Percentiles rank a stretch among this genome's conserved stretches.
Evolutionary conservation across 2,329 filamentous ascomycete species (phyloP).

Genomic region (Trichophyton equinum): DNA sequence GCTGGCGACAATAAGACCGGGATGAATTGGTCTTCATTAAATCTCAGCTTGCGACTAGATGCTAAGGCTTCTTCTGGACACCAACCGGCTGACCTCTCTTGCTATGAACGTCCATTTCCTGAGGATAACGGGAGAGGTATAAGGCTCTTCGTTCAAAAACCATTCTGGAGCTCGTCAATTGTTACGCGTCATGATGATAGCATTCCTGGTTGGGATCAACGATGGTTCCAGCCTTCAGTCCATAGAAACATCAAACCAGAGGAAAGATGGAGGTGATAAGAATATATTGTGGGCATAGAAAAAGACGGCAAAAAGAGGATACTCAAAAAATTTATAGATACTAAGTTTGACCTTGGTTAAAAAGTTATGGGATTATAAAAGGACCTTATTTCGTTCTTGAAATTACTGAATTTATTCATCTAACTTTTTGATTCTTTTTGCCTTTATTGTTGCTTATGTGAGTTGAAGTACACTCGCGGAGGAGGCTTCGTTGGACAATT

Average conservation of each 20-base stretch:
- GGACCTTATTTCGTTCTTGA: not conserved
- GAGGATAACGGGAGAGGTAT: conserved; percentile 22
- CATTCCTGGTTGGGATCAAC: conserved; percentile 27
- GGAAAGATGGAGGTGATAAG: not conserved
- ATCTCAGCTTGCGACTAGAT: conserved; percentile 19
- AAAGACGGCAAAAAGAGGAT: not conserved
- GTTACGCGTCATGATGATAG: conserved; percentile 11
- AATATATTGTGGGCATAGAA: too few relatives aligned
- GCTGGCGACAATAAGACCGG: conserved; percentile 10
- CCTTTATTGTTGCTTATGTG: not conserved
- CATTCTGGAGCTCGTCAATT: conserved; percentile 15
- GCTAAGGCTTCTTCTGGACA: conserved; percentile 14
- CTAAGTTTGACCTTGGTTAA: not conserved
- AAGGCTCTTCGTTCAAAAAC: conserved; percentile 26
- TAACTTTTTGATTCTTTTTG: conserved; percentile 1
- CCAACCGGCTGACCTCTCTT: conserved; percentile 28
- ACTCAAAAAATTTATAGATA: not conserved
- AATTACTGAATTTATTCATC: not conserved
- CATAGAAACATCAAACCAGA: not conserved
- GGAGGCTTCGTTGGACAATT: not conserved
- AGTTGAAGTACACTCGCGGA: not conserved
- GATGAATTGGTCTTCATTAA: conserved; percentile 22
- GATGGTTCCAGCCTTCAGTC: conserved; percentile 20
- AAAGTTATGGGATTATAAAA: not conserved
- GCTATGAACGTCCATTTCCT: conserved; percentile 32